A percentile compares a stretch with the other conserved stretches of the same genome.
Conservation (phyloP, 1,284 basidiomycete genomes). For the Microbotryum saponariae region DNA sequence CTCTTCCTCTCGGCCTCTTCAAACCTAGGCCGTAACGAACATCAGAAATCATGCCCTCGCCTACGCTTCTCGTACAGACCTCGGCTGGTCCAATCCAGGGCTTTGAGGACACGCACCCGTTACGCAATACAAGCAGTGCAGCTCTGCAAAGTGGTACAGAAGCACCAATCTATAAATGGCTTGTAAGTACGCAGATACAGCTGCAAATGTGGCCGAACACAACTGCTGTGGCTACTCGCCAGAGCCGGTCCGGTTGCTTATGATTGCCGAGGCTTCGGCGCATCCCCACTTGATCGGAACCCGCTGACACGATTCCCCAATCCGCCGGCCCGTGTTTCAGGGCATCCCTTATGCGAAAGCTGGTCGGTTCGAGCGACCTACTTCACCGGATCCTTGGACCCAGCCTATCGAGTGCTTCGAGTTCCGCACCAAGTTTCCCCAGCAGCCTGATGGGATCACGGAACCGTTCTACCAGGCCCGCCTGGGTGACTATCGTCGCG, state of each 20-base stretch:
- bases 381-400: slow-evolving; percentile 5
- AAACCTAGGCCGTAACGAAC: too few species aligned
- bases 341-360: slow-evolving; percentile 26
- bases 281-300: background rate
- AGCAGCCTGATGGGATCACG: slow-evolving; percentile 9
- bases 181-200: slow-evolving; percentile 9
- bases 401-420: slow-evolving; percentile 13
- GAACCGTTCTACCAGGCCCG: too few species aligned
- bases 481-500: background rate
- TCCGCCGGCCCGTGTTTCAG: slow-evolving; percentile 1
- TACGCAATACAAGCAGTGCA: slow-evolving; percentile 1
- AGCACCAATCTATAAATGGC: slow-evolving; percentile 24
- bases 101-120: slow-evolving; percentile 15
- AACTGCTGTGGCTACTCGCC: background rate
- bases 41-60: background rate
- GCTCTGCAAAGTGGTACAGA: background rate
- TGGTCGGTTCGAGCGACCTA: slow-evolving; percentile 10
- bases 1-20: too few species aligned
- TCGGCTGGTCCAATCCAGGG: slow-evolving; percentile 14
- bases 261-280: background rate
- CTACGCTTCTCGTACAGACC: background rate
- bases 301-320: background rate
- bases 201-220: background rate
- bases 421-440: slow-evolving; percentile 25
- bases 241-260: background rate